Evolutionary conservation across 2,329 filamentous ascomycete species (phyloP).

Genomic region (Sphaerulina musiva): DNA sequence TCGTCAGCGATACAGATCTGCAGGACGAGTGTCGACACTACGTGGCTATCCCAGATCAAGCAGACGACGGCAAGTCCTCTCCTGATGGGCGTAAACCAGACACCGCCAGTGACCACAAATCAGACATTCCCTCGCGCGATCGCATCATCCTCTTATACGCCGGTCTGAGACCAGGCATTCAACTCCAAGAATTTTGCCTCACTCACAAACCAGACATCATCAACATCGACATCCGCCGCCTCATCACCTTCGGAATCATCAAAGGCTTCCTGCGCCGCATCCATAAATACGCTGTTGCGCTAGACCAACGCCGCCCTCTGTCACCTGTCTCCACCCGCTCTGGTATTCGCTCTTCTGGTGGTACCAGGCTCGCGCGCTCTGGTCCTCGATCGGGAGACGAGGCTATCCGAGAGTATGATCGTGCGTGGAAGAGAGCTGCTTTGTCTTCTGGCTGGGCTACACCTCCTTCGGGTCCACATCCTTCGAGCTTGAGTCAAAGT

Average conservation of each 20-base stretch:
- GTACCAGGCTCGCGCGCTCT: slow-evolving; percentile 1
- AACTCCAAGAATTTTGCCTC: slow-evolving; percentile 80
- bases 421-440: slow-evolving; percentile 33
- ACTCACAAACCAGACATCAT: slow-evolving; percentile 64
- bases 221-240: slow-evolving; percentile 77
- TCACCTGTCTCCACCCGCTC: slow-evolving; percentile 5
- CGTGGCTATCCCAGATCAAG: slow-evolving; percentile 50
- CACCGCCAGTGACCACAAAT: not conserved
- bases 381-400: slow-evolving; percentile 12
- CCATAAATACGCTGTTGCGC: slow-evolving; percentile 72
- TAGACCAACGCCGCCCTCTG: slow-evolving; percentile 12
- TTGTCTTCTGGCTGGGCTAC: slow-evolving; percentile 28
- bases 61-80: slow-evolving; percentile 10
- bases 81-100: slow-evolving; percentile 1
- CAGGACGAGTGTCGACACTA: slow-evolving; percentile 85
- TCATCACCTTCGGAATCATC: slow-evolving; percentile 93
- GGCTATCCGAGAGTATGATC: slow-evolving; percentile 24
- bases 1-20: slow-evolving; percentile 68
- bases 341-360: slow-evolving; percentile 12
- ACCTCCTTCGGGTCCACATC: slow-evolving; percentile 24
- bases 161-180: slow-evolving; percentile 72
- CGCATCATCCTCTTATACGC: slow-evolving; percentile 75
- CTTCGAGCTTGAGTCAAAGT: slow-evolving; percentile 33
- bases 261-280: slow-evolving; percentile 91
- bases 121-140: slow-evolving; percentile 20